Evolutionary conservation across 2,329 filamentous ascomycete species (phyloP).

Genomic region (Neonectria coccinea): DNA sequence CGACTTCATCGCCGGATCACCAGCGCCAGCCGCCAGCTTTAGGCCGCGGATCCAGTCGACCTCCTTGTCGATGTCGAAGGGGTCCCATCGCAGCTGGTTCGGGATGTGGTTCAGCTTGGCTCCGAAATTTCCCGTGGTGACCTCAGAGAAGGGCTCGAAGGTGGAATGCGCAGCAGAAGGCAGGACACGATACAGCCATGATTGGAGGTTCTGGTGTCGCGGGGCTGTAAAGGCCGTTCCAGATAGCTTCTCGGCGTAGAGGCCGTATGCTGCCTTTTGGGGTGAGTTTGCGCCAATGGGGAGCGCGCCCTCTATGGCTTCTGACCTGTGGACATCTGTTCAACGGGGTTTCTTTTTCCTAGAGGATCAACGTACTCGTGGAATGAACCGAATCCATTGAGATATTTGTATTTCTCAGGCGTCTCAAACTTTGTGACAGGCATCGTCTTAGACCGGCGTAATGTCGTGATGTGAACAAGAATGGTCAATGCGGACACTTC

Average conservation of each 20-base stretch:
- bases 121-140: slow-evolving; percentile 16
- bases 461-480: not conserved
- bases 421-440: slow-evolving; percentile 37
- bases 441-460: slow-evolving; percentile 25
- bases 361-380: slow-evolving; percentile 71
- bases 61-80: slow-evolving; percentile 76
- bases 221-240: slow-evolving; percentile 79
- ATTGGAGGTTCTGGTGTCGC: slow-evolving; percentile 75
- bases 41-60: slow-evolving; percentile 68
- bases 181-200: slow-evolving; percentile 78
- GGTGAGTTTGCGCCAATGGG: slow-evolving; percentile 84
- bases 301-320: slow-evolving; percentile 80
- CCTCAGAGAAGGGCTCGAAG: slow-evolving; percentile 49
- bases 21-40: slow-evolving; percentile 80
- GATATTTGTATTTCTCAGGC: slow-evolving; percentile 74
- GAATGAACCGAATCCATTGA: slow-evolving; percentile 81
- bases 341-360: fast-evolving
- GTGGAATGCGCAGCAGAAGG: slow-evolving; percentile 71
- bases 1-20: slow-evolving; percentile 81
- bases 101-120: slow-evolving; percentile 60
- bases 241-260: slow-evolving; percentile 85
- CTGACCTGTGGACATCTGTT: slow-evolving; percentile 64
- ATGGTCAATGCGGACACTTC: slow-evolving; percentile 5
- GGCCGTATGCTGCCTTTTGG: slow-evolving; percentile 80
- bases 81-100: slow-evolving; percentile 87